Conservation (phyloP, 495 filamentous ascomycete species). For the Rostrohypoxylon terebratum region DNA sequence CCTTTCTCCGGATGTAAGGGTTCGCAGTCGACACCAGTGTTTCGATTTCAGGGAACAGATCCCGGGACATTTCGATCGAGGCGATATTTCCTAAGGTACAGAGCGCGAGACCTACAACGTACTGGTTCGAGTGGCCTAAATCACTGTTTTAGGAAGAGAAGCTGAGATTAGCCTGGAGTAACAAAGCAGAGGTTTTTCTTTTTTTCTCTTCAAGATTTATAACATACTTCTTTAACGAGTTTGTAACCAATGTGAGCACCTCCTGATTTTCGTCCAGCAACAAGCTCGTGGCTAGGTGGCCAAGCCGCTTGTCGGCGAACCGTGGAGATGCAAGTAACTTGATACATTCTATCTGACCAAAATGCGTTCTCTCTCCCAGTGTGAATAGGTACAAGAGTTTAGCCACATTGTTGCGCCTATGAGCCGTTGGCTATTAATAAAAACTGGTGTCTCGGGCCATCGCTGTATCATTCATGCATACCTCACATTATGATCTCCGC, state of each 20-base stretch:
- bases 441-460: not conserved
- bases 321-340: constrained; percentile 96
- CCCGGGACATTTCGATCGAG: constrained; percentile 97
- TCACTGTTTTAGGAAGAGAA: constrained; percentile 68
- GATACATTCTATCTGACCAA: constrained; percentile 99
- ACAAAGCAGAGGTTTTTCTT: not conserved
- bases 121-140: constrained; percentile 96
- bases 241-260: constrained; percentile 95
- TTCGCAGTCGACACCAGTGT: constrained; percentile 89
- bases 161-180: constrained; percentile 48
- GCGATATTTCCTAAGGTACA: constrained; percentile 98
- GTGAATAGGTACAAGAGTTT: constrained; percentile 99
- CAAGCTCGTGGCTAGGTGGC: constrained; percentile 96
- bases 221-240: constrained; percentile 92
- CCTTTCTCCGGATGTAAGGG: constrained; percentile 96
- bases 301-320: constrained; percentile 97
- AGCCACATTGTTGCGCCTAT: constrained; percentile 97
- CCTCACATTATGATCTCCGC: constrained; percentile 88
- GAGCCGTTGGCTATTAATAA: constrained; percentile 25
- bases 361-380: constrained; percentile 97
- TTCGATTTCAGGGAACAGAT: constrained; percentile 95
- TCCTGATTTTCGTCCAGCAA: constrained; percentile 98
- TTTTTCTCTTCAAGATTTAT: not conserved
- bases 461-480: constrained; percentile 52
- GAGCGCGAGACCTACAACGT: constrained; percentile 95